These are phyloP conservation scores for Exserohilum turcica DNA, from an alignment of 2,329 filamentous ascomycete genomes.

Conservation along the genomic window DNA sequence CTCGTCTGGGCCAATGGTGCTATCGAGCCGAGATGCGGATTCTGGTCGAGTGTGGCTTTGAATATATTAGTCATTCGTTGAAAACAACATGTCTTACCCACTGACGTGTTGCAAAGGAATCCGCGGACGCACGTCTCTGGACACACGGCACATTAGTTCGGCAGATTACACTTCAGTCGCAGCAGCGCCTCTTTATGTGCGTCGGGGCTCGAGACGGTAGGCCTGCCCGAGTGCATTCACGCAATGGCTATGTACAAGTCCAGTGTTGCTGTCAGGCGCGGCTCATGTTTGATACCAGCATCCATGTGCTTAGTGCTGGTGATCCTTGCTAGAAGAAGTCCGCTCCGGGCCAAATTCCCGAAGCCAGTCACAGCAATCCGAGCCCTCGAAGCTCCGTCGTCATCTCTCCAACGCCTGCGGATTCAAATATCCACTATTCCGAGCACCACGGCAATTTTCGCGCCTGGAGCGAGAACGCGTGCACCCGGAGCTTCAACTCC, in stretches of 20 bases:
- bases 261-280: slow-evolving; percentile 2
- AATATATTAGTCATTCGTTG: slow-evolving; percentile 12
- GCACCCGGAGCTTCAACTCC: neutral
- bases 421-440: neutral
- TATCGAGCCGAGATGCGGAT: neutral
- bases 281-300: slow-evolving; percentile 1
- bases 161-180: slow-evolving; percentile 3
- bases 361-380: slow-evolving; percentile 6
- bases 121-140: slow-evolving; percentile 2
- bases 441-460: neutral
- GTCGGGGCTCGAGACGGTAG: neutral
- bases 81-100: neutral
- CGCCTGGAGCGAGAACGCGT: neutral
- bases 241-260: neutral
- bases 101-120: slow-evolving; percentile 7
- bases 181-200: slow-evolving; percentile 4
- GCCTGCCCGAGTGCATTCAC: neutral
- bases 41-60: slow-evolving; percentile 1
- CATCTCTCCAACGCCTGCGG: neutral
- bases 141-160: slow-evolving; percentile 1
- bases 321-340: slow-evolving; percentile 9
- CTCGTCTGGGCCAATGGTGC: neutral
- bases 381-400: slow-evolving; percentile 1
- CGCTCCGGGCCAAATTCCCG: slow-evolving; percentile 8
- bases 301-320: slow-evolving; percentile 7